Base-by-base conservation (phyloP, 495 filamentous ascomycete genomes). In the Xylaria longipes region DNA sequence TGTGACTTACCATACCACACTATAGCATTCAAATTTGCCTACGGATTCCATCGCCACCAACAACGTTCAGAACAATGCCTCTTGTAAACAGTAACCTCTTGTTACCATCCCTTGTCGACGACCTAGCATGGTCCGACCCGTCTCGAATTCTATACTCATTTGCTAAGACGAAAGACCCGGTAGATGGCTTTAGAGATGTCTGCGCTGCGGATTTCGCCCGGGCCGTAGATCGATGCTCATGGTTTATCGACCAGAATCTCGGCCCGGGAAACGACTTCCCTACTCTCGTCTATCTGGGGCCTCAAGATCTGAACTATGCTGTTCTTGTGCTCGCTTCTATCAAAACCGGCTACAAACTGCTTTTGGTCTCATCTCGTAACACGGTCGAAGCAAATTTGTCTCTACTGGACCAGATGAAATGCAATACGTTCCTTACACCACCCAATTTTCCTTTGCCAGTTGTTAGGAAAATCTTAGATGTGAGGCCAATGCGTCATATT, bases 191-290 rank as follows among this genome's bases (percentile, higher is more conserved):
- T 70, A 58, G 66, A 1, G 65, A 81, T 17, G 71, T 88, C 41
- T 76, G 71, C 33, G 78, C 80, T 35, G 25, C 61, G 9, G 71
- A 71, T 0, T 75, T 87, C 9, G 77, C 80, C 14, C 70, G 75
- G 63, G 83, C 84, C 5, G 76, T 85, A 1, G 79, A 87, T 54
- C 72, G 77, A 7, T 68, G 75, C 33, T 77, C 81, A 5, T 82
- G 80, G 72, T 84, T 80, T 80, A 74, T 86, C 43, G 73, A 80
- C 20, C 33, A 73, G n/a, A 70, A 66, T 0, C 67, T 87, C 22
- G 83, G 84, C 8, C 12, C 20, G 8, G 73, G 69, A 0, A 43
- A 29, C 2, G 69, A 43, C 15, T 72, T 72, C 14, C 65, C 69
- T 3, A 64, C 71, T 8, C 29, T 80, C 46, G 71, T 52, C 9